phyloP scores from a whole-genome alignment of 257 asterid genomes.

The Rauvolfia tetraphylla region DNA sequence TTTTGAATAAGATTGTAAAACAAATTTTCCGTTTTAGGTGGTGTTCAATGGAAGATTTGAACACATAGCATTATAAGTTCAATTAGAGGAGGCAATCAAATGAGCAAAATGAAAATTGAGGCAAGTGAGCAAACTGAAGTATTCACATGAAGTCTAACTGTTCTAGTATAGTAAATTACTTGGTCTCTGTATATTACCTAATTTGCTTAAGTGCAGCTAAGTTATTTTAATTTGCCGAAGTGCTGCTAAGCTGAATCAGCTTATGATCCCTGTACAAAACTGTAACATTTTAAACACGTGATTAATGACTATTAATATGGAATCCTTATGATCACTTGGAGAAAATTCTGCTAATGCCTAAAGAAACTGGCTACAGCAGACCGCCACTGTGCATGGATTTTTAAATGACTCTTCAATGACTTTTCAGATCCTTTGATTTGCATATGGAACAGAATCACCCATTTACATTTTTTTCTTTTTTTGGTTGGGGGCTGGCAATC shows the following conservation, averaged over 20 bases:
- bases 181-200: neutral
- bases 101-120: neutral
- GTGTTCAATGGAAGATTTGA: neutral
- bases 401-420: neutral
- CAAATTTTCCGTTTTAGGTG: neutral
- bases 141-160: neutral
- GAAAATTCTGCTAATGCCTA: neutral
- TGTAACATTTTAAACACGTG: neutral
- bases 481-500: neutral
- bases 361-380: neutral
- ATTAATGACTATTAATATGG: neutral
- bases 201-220: neutral
- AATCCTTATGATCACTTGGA: neutral
- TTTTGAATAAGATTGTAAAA: neutral
- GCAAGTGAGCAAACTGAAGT: neutral
- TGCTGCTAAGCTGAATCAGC: neutral
- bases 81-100: neutral
- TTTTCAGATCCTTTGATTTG: neutral
- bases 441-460: neutral
- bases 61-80: neutral
- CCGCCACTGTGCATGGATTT: neutral
- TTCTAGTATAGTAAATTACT: neutral
- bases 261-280: neutral
- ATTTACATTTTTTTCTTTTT: neutral
- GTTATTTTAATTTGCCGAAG: neutral